Evolutionary conservation across 2,329 filamentous ascomycete genomes (phyloP).

Genomic region (Chaetomiaceae sp.): DNA sequence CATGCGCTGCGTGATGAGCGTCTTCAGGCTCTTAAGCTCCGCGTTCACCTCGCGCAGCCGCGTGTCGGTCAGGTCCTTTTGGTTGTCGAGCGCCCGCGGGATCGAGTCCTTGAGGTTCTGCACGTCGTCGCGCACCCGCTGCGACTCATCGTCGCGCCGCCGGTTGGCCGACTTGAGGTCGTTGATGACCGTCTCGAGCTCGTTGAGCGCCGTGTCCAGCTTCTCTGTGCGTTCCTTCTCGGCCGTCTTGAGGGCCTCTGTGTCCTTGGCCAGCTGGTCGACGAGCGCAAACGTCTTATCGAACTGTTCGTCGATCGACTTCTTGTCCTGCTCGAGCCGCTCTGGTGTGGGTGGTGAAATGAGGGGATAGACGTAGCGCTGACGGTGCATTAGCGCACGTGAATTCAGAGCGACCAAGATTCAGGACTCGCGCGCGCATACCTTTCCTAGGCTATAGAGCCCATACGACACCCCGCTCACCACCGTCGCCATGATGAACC

Average conservation of each 20-base stretch:
- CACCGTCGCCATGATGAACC: constrained; percentile 99
- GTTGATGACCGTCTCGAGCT: constrained; percentile 76
- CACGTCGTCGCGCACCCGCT: constrained; percentile 82
- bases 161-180: constrained; percentile 78
- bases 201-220: constrained; percentile 73
- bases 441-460: constrained; percentile 81
- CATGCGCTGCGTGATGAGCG: constrained; percentile 66
- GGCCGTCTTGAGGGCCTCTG: constrained; percentile 76
- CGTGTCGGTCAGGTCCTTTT: constrained; percentile 77
- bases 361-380: constrained; percentile 87
- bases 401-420: neutral
- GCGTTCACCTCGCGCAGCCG: constrained; percentile 78
- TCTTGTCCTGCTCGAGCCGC: constrained; percentile 90
- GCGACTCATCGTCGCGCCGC: constrained; percentile 80
- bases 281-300: constrained; percentile 86
- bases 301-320: constrained; percentile 87
- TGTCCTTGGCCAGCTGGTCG: constrained; percentile 89
- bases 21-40: constrained; percentile 90
- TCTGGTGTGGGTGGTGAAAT: constrained; percentile 91
- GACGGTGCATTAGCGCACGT: constrained; percentile 24
- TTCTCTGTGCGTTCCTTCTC: constrained; percentile 80
- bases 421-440: constrained; percentile 32
- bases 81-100: constrained; percentile 80
- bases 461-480: constrained; percentile 86
- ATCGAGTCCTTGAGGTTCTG: constrained; percentile 76